phyloP scores from a whole-genome alignment of 2,329 filamentous ascomycete species.

The Arthrobotrys musiformis region DNA sequence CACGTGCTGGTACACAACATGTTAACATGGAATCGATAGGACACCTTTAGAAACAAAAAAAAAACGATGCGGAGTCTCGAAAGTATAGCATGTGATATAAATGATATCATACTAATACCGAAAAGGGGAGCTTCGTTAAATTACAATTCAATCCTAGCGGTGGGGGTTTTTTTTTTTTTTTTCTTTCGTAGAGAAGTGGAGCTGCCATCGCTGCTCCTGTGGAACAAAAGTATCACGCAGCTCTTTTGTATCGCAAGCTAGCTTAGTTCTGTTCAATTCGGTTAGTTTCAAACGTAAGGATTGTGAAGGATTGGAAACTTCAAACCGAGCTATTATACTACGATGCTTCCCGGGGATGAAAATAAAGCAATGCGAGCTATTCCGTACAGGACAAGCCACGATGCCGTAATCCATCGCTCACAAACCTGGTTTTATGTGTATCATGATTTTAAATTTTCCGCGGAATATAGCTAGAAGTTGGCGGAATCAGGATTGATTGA shows the following conservation, averaged over 20 bases:
- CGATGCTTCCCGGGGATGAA: neutral
- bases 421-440: too few relatives aligned
- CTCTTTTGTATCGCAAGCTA: neutral
- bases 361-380: neutral
- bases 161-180: neutral
- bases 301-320: neutral
- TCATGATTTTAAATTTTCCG: too few relatives aligned
- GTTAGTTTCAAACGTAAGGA: neutral
- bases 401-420: neutral
- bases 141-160: too few relatives aligned
- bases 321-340: neutral
- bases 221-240: neutral
- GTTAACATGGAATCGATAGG: too few relatives aligned
- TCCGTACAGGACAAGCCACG: neutral
- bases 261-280: neutral
- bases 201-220: neutral
- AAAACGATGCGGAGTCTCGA: too few relatives aligned
- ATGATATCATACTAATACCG: too few relatives aligned
- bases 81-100: too few relatives aligned
- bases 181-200: neutral
- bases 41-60: too few relatives aligned
- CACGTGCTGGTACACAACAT: too few relatives aligned
- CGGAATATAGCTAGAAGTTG: neutral
- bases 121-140: too few relatives aligned
- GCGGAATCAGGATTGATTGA: neutral